These are phyloP conservation scores for Boletellus emodensis DNA, from an alignment of 768 basidiomycete species.

Conservation along the genomic window DNA sequence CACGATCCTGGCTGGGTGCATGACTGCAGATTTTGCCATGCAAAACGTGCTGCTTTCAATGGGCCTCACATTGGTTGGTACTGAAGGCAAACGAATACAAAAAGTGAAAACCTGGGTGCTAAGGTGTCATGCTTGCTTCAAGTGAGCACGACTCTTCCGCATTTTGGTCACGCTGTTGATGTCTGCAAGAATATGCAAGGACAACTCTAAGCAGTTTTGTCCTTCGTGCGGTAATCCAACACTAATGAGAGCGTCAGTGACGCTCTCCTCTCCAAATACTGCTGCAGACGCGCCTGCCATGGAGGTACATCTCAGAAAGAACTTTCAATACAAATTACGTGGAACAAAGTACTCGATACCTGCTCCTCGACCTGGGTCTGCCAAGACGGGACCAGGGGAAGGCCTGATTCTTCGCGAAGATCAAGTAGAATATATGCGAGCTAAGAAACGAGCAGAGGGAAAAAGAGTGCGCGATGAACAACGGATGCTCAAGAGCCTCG, in stretches of 20 bases:
- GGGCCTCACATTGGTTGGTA: conserved; percentile 83
- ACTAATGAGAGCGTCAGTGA: conserved; percentile 86
- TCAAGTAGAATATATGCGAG: conserved; percentile 81
- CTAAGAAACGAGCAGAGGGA: conserved; percentile 71
- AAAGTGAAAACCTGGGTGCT: conserved; percentile 95
- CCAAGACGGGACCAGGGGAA: conserved; percentile 77
- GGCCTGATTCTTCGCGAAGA: conserved; percentile 91
- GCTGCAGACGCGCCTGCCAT: conserved; percentile 60
- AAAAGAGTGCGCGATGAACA: conserved; percentile 73
- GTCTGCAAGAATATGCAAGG: conserved; percentile 81
- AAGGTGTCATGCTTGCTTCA: conserved; percentile 98
- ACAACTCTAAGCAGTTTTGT: conserved; percentile 92
- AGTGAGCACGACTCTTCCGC: conserved; percentile 54
- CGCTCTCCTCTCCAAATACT: conserved; percentile 65
- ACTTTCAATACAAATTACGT: conserved; percentile 90
- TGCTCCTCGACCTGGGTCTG: conserved; percentile 80
- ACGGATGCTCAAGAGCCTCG: conserved; percentile 57
- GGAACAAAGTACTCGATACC: conserved; percentile 94
- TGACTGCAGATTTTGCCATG: conserved; percentile 99
- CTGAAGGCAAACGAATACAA: conserved; percentile 86
- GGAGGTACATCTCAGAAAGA: conserved; percentile 90
- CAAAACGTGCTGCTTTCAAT: conserved; percentile 96
- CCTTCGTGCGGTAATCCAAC: conserved; percentile 95
- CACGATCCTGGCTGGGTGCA: conserved; percentile 70
- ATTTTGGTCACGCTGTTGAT: not conserved